Evolutionary conservation across 2,329 filamentous ascomycete genomes (phyloP).

Genomic region (Blastomyces emzantsi): DNA sequence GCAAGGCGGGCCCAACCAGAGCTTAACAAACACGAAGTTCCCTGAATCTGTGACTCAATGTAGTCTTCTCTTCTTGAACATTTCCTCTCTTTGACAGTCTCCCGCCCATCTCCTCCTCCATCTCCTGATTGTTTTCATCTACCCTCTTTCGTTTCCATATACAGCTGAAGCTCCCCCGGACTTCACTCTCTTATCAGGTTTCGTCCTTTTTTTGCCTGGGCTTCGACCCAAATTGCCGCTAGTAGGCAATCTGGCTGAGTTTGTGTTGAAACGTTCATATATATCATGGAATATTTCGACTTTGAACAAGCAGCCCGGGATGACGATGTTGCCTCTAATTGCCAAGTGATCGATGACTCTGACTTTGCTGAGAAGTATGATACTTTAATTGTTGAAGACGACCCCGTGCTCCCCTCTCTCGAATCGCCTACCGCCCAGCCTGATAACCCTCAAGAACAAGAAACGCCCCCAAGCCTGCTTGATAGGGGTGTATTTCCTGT

Average conservation of each 20-base stretch:
- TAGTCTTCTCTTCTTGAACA: not conserved
- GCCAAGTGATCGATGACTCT: slow-evolving; percentile 30
- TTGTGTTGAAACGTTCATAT: slow-evolving; percentile 4
- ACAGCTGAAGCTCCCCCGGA: not conserved
- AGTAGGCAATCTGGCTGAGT: not conserved
- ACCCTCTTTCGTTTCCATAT: not conserved
- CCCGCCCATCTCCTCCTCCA: not conserved
- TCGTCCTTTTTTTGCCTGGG: not conserved
- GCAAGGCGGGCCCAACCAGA: not conserved
- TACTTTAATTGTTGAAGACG: slow-evolving; percentile 35
- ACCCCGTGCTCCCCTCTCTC: slow-evolving; percentile 31
- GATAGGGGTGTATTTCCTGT: slow-evolving; percentile 34
- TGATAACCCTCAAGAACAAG: slow-evolving; percentile 16
- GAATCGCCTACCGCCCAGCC: slow-evolving; percentile 20
- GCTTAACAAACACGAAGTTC: slow-evolving; percentile 1
- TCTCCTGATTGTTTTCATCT: not conserved
- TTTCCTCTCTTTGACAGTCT: not conserved
- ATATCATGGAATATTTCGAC: slow-evolving; percentile 40
- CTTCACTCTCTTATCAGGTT: not conserved
- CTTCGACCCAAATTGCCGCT: not conserved
- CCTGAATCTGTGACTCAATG: slow-evolving; percentile 1
- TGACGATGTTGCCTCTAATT: slow-evolving; percentile 34
- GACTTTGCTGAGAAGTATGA: slow-evolving; percentile 32
- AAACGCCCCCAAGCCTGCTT: slow-evolving; percentile 17
- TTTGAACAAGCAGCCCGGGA: slow-evolving; percentile 39